Evolutionary conservation across 2,329 filamentous ascomycete genomes (phyloP).

Genomic region (Talaromyces sp.): DNA sequence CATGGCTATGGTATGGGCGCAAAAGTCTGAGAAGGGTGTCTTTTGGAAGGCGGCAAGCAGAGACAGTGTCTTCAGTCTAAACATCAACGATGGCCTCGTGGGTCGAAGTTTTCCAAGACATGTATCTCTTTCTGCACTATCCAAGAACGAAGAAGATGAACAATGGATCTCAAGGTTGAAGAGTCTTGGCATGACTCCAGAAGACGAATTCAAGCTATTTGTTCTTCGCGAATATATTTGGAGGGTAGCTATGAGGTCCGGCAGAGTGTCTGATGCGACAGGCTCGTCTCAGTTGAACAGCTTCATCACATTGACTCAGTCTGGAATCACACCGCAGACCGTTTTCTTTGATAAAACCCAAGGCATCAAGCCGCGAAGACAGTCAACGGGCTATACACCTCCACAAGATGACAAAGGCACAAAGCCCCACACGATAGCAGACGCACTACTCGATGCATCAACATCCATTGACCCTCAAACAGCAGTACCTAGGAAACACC

Average conservation of each 20-base stretch:
- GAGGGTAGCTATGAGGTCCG: conserved; percentile 69
- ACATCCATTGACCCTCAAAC: conserved; percentile 71
- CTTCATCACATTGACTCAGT: conserved; percentile 67
- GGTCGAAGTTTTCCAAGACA: conserved; percentile 52
- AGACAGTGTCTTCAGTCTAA: conserved; percentile 64
- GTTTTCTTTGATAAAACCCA: conserved; percentile 83
- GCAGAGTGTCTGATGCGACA: conserved; percentile 42
- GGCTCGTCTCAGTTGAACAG: conserved; percentile 53
- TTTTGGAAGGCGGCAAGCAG: conserved; percentile 81
- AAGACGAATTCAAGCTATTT: conserved; percentile 87
- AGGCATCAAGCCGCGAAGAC: conserved; percentile 40
- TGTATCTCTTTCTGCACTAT: conserved; percentile 54
- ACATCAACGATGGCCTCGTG: conserved; percentile 37
- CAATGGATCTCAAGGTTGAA: conserved; percentile 82
- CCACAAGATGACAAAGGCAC: conserved; percentile 30
- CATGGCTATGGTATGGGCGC: conserved; percentile 78
- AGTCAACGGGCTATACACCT: conserved; percentile 19
- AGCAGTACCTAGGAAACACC: conserved; percentile 40
- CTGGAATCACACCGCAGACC: conserved; percentile 77
- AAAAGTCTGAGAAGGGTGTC: conserved; percentile 69
- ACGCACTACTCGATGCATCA: conserved; percentile 86
- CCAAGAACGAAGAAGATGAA: conserved; percentile 87
- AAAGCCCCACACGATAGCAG: conserved; percentile 71
- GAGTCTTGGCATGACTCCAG: conserved; percentile 71
- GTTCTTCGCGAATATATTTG: conserved; percentile 86